phyloP scores from a whole-genome alignment of 352 stramenopile species.

The Saprolegnia parasitica region DNA sequence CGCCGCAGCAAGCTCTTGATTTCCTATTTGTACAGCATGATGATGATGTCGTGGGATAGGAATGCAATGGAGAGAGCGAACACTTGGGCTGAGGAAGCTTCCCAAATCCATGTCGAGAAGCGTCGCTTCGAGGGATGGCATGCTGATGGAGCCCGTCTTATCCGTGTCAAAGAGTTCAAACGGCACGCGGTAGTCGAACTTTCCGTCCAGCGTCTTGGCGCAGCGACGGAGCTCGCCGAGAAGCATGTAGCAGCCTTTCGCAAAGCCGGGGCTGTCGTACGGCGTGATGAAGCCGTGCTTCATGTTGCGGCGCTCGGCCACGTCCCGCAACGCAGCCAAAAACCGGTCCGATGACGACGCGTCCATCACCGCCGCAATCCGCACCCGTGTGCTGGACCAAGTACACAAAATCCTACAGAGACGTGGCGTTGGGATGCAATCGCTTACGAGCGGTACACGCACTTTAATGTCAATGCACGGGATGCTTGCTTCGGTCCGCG shows the following conservation, averaged over 20 bases:
- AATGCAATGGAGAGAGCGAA: neutral
- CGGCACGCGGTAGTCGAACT: slow-evolving; percentile 63
- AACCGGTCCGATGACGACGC: slow-evolving; percentile 73
- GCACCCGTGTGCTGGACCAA: slow-evolving; percentile 65
- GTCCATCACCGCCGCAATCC: slow-evolving; percentile 62
- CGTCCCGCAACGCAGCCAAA: slow-evolving; percentile 57
- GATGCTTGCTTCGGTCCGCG: slow-evolving; percentile 44
- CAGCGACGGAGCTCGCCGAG: slow-evolving; percentile 68
- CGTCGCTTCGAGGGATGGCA: slow-evolving; percentile 66
- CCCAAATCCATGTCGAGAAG: slow-evolving; percentile 69
- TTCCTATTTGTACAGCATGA: no score
- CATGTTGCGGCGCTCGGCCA: slow-evolving; percentile 71
- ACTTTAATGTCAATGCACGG: slow-evolving; percentile 32
- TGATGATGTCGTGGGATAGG: no score
- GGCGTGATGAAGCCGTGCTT: slow-evolving; percentile 79
- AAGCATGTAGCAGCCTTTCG: slow-evolving; percentile 65
- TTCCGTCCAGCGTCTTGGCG: slow-evolving; percentile 72
- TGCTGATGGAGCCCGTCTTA: slow-evolving; percentile 53
- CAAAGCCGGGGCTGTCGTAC: slow-evolving; percentile 70
- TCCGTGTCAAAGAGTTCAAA: slow-evolving; percentile 75
- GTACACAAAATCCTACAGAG: slow-evolving; percentile 50
- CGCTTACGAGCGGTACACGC: slow-evolving; percentile 14
- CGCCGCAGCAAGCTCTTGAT: slow-evolving; percentile 74
- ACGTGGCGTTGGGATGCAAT: neutral
- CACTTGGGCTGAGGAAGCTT: slow-evolving; percentile 49